phyloP scores from a whole-genome alignment of 1,284 basidiomycete species.

The Papiliotrema fonsecae region DNA sequence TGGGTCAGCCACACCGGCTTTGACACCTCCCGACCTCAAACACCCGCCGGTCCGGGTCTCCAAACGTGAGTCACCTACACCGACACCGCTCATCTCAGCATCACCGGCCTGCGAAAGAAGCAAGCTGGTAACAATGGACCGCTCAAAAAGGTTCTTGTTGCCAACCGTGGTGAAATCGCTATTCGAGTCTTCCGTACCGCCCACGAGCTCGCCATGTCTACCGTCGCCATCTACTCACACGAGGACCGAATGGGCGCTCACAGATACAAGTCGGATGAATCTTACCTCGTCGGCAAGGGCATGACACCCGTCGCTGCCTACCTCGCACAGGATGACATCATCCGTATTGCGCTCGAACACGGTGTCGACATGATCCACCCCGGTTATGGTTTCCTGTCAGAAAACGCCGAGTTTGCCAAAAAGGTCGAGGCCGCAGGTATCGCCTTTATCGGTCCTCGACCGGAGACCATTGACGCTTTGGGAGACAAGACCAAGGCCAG shows the following conservation, averaged over 20 bases:
- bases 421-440: slow-evolving; percentile 97
- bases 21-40: slow-evolving; percentile 29
- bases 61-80: slow-evolving; percentile 32
- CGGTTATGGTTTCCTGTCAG: slow-evolving; percentile 95
- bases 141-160: slow-evolving; percentile 88
- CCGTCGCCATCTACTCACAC: slow-evolving; percentile 95
- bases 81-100: slow-evolving; percentile 55
- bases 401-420: slow-evolving; percentile 91
- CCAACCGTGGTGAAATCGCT: slow-evolving; percentile 98
- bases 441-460: slow-evolving; percentile 92
- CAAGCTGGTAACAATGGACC: slow-evolving; percentile 85
- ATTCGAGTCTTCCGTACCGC: slow-evolving; percentile 98
- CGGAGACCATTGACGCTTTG: slow-evolving; percentile 93
- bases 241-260: slow-evolving; percentile 97
- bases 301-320: slow-evolving; percentile 94
- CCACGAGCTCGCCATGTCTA: slow-evolving; percentile 98
- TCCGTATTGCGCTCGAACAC: slow-evolving; percentile 89
- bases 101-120: slow-evolving; percentile 85
- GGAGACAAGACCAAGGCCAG: slow-evolving; percentile 99
- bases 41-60: slow-evolving; percentile 25
- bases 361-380: slow-evolving; percentile 99
- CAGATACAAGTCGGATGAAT: slow-evolving; percentile 98
- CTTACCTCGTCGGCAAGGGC: slow-evolving; percentile 95
- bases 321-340: slow-evolving; percentile 95
- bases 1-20: slow-evolving; percentile 40